A percentile compares a stretch with the other conserved stretches of the same genome.
These are phyloP conservation scores for Pseudonectria buxi DNA, from an alignment of 2,329 filamentous ascomycete species.

Conservation along the genomic window DNA sequence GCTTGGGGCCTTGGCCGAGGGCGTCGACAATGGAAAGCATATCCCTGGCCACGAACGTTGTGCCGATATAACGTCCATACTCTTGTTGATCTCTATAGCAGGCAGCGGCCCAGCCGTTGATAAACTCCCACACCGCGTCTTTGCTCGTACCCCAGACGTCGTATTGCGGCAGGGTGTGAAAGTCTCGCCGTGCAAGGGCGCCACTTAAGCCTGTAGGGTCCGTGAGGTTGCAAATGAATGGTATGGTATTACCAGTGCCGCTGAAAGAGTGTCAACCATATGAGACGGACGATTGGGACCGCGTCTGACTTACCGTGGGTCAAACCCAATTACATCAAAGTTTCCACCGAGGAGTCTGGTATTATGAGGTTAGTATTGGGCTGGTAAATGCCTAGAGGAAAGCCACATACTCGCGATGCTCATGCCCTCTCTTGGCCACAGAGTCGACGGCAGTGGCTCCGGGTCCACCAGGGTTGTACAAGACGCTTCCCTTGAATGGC, in stretches of 20 bases:
- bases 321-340: conserved; percentile 9
- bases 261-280: background rate
- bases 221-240: conserved; percentile 6
- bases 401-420: conserved; percentile 10
- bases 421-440: conserved; percentile 3
- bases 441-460: conserved; percentile 14
- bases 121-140: conserved; percentile 1
- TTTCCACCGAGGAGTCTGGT: conserved; percentile 11
- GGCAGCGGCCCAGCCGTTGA: conserved; percentile 1
- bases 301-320: conserved; percentile 11
- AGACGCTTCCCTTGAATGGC: conserved; percentile 29
- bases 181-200: background rate
- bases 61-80: conserved; percentile 22
- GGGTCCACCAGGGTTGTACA: conserved; percentile 34
- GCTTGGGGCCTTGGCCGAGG: conserved; percentile 25
- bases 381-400: no score
- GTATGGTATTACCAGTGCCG: conserved; percentile 13
- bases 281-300: fast-evolving
- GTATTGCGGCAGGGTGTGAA: conserved; percentile 2
- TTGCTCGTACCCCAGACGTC: conserved; percentile 3
- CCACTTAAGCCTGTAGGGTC: no score
- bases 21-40: conserved; percentile 33
- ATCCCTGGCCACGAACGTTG: conserved; percentile 30
- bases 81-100: conserved; percentile 19
- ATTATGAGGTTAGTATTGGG: conserved; percentile 1